Evolutionary conservation across 768 basidiomycete species (phyloP), one percentile per base, ranked within the genome.

Genomic region (Auriscalpium vulgare): DNA sequence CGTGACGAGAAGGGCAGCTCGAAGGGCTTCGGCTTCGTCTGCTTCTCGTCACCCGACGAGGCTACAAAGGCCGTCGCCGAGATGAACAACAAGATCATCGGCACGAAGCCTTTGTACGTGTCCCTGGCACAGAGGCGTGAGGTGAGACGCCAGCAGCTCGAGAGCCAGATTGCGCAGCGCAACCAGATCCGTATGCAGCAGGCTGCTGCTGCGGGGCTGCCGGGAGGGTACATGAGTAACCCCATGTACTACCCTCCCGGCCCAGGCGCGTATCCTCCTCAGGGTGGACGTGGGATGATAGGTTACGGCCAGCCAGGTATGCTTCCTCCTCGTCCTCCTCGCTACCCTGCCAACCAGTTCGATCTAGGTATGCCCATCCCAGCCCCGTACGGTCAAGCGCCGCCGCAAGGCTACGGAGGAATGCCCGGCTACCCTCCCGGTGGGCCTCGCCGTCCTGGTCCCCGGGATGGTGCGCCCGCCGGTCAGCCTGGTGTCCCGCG

Each of bases 31-130:
- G 97, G 97, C 62, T 99, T 99, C 69, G 97, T 99, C 65, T 99
- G 97, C 75, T 99, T 93, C 80, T 92, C 93, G 37, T 88, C 93
- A 53, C 94, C 97, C 49, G 97, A 99, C 63, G 97, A 99, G 75
- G 95, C 97, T 21, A 97, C 93, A 67, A 98, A 98, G 78, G 97
- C 97, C 59, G 94, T 98, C 58, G 91, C 93, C 54, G 97, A 99
- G 78, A 97, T 99, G 94, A 99, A 99, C 82, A 97, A 97, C 83
- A 95, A 95, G 78, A 98, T 98, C 87, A 91, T 98, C 67, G 95
- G 95, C 59, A 83, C 87, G 63, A 99, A 99, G 77, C 97, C 97
- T 53, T 84, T 99, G 66, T 99, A 98, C 68, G 97, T 99, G 69
- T 95, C 95, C 44, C 85, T 98, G 63, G 97, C 97, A 63, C 97